Percentiles rank a stretch among this genome's conserved stretches.
Evolutionary conservation across 495 filamentous ascomycete genomes (phyloP).

Genomic region (Aspergillus carlsbadensis): DNA sequence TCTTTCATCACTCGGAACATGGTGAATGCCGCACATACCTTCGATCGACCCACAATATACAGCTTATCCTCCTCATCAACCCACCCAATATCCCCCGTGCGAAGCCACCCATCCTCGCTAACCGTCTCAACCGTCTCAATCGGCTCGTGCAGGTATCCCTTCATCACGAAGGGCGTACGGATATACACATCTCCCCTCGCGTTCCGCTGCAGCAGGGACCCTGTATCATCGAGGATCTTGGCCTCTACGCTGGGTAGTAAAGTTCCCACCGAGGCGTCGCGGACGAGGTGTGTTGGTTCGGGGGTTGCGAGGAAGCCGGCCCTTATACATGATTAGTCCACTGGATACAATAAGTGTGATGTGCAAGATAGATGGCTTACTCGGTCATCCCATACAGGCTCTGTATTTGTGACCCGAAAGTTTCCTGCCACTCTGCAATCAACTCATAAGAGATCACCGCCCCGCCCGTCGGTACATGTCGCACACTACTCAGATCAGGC

Average conservation of each 20-base stretch:
- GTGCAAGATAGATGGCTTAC: background rate
- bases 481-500: background rate
- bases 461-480: background rate
- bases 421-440: background rate
- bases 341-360: background rate
- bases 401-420: background rate
- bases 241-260: constrained; percentile 64
- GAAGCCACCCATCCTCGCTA: constrained; percentile 64
- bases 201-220: constrained; percentile 39
- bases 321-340: background rate
- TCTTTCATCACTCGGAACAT: background rate
- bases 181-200: constrained; percentile 65
- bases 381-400: background rate
- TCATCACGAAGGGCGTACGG: constrained; percentile 64
- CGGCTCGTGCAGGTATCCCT: constrained; percentile 69
- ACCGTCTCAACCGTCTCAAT: constrained; percentile 64
- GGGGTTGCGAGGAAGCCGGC: background rate
- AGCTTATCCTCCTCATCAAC: constrained; percentile 59
- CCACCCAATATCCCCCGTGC: constrained; percentile 71
- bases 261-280: constrained; percentile 58
- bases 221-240: constrained; percentile 47
- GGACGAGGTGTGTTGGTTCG: constrained; percentile 43
- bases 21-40: constrained; percentile 36
- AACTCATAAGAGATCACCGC: background rate
- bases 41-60: constrained; percentile 78